Conservation (phyloP, 768 basidiomycete genomes). For the Pleurotus tuoliensis region DNA sequence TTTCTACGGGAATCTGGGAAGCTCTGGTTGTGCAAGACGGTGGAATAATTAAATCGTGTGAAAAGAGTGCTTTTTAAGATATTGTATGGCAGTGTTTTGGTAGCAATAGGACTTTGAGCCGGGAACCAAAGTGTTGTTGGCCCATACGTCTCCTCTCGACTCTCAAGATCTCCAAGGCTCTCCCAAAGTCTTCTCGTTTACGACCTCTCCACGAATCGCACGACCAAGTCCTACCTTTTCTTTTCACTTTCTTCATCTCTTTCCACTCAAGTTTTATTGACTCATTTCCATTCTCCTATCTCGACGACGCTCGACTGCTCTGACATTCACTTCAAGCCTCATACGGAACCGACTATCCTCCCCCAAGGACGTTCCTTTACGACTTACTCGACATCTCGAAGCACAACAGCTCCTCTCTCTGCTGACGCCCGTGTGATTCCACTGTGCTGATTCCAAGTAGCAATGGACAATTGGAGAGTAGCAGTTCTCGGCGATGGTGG, state of each 20-base stretch:
- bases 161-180: not conserved
- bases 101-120: slow-evolving; percentile 24
- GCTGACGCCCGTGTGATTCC: not conserved
- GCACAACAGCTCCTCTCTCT: not conserved
- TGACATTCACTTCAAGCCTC: slow-evolving; percentile 15
- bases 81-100: slow-evolving; percentile 22
- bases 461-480: slow-evolving; percentile 94
- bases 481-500: slow-evolving; percentile 96
- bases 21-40: too few species aligned
- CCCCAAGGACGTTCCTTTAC: slow-evolving; percentile 15
- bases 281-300: slow-evolving; percentile 13
- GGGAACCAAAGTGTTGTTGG: slow-evolving; percentile 20
- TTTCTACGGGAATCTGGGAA: too few species aligned
- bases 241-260: slow-evolving; percentile 32
- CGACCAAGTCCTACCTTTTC: slow-evolving; percentile 52
- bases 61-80: slow-evolving; percentile 13
- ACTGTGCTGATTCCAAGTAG: slow-evolving; percentile 17
- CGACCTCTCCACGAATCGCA: slow-evolving; percentile 64
- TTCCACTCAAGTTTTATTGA: slow-evolving; percentile 23
- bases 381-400: not conserved
- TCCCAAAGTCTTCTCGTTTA: slow-evolving; percentile 35
- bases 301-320: slow-evolving; percentile 15
- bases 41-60: not conserved
- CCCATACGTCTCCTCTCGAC: slow-evolving; percentile 1
- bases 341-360: slow-evolving; percentile 11